Base-by-base conservation (phyloP, 352 stramenopile genomes). In the Phytopythium boreale region DNA sequence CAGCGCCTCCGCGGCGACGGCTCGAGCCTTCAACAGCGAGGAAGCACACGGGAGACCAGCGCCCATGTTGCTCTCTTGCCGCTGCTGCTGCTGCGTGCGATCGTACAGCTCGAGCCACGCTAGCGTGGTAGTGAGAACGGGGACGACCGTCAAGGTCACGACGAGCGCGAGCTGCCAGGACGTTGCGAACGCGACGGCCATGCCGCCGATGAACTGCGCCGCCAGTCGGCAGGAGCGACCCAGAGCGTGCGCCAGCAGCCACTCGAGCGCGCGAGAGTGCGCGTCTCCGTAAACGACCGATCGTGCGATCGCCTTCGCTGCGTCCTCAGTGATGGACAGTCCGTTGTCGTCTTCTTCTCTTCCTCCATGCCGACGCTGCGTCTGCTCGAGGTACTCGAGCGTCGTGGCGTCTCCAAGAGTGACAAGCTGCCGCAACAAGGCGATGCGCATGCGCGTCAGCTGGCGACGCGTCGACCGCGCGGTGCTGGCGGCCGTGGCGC, bases 141-240 rank as follows among this genome's bases (percentile, higher is more conserved):
- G 53, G 20, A 69, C 37, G 34, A 62, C 29, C 6, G 70, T 39
- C 27, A 57, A 66, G 51, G 29, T 37, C 15, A 67, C 49, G 2
- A 64, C 63, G 14, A 77, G 63, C 24, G 67, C 57, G n/a, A 77
- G 64, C 31, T 71, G 59, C 70, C 70, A 76, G 26, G 60, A 59
- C 37, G 59, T 62, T 12, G 51, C 24, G 43, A 74, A 71, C 8
- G 62, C 66, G 19, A 71, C 27, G 0, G 36, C 39, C 10, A 71
- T 67, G 17, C 59, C 61, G 4, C 66, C 57, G 1, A 76, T 0
- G 14, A 68, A 74, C 56, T 76, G 70, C 14, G 56, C 53, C 44
- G 39, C 12, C 26, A 62, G 70, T 4, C 66, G 55, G 22, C 62
- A 74, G 0, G 64, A 59, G 31, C 43, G 47, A 14, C 66, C 70